These are phyloP conservation scores for Garcia nutans DNA, from an alignment of 345 rosid species.

Conservation along the genomic window DNA sequence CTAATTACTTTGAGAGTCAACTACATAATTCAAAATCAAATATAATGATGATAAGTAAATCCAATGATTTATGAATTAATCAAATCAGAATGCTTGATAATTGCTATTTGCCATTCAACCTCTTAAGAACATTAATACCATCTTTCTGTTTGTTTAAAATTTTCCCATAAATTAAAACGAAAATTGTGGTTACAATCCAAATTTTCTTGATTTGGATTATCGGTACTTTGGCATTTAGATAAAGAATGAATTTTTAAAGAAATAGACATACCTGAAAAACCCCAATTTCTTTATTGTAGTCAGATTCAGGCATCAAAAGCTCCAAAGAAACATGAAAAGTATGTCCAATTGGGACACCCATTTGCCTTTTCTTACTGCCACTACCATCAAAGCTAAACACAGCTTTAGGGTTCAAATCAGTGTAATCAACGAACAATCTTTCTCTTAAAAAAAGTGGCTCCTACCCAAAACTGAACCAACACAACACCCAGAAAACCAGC, in stretches of 20 bases:
- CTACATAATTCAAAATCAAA: too few relatives aligned
- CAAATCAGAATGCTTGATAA: too few relatives aligned
- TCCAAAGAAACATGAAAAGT: conserved; percentile 47
- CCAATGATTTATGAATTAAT: too few relatives aligned
- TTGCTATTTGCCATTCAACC: too few relatives aligned
- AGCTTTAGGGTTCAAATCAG: conserved; percentile 56
- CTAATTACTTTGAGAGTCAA: too few relatives aligned
- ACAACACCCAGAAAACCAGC: conserved; percentile 54
- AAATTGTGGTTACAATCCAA: too few relatives aligned
- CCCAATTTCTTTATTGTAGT: conserved; percentile 59
- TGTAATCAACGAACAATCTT: conserved; percentile 65
- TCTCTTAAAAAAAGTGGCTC: conserved; percentile 64
- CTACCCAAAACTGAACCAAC: conserved; percentile 51
- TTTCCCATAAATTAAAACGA: too few relatives aligned
- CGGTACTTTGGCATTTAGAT: too few relatives aligned
- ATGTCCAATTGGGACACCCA: conserved; percentile 61
- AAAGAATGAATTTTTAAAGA: neutral
- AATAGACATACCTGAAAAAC: conserved; percentile 56
- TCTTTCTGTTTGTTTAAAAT: too few relatives aligned
- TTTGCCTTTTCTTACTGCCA: conserved; percentile 9
- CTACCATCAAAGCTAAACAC: conserved; percentile 29
- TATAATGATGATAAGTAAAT: too few relatives aligned
- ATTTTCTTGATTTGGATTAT: too few relatives aligned
- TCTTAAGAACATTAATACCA: too few relatives aligned
- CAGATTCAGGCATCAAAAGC: conserved; percentile 80